Evolutionary conservation across 345 rosid species (phyloP), one percentile per base, ranked within the genome.

Genomic region (Balakata baccata): DNA sequence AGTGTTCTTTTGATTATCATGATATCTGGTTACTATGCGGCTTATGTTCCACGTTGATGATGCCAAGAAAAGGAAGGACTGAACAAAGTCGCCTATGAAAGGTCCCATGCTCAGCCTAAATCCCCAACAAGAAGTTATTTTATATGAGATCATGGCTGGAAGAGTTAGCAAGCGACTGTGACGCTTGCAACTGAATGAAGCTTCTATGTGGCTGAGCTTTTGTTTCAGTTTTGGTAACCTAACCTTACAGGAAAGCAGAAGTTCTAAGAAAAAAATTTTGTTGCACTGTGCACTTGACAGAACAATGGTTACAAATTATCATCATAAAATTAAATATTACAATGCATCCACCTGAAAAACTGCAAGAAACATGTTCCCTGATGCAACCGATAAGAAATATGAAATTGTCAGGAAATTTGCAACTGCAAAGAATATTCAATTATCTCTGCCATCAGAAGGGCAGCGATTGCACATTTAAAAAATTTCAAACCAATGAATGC

Each of bases 61-160:
- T 65, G 81, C 86, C 64, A 78, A 86, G 77, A 80, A 78, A 72
- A 80, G 74, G 72, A 68, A 47, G 65, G 75, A 70, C 39, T 84
- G 69, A 75, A 68, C 17, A 20, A 38, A 37, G 37, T 41, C 7
- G 29, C 22, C 23, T n/a, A 8, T 61, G 61, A 39, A 71, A 39
- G 11, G 14, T 67, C 41, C 2, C 45, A 38, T 14, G 22, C 47
- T 63, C 46, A 70, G 4, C 20, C 18, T 6, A 9, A 43, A 43
- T 43, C 46, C 46, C 46, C 0, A 43, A n/a, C n/a, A n/a, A n/a
- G n/a, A n/a, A n/a, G n/a, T n/a, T n/a, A n/a, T n/a, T n/a, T n/a
- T n/a, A n/a, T n/a, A n/a, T n/a, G n/a, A n/a, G n/a, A n/a, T n/a
- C n/a, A n/a, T n/a, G n/a, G n/a, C n/a, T n/a, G n/a, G n/a, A n/a